Base-by-base conservation (phyloP, 345 rosid species). In the Lepidium sativum region DNA sequence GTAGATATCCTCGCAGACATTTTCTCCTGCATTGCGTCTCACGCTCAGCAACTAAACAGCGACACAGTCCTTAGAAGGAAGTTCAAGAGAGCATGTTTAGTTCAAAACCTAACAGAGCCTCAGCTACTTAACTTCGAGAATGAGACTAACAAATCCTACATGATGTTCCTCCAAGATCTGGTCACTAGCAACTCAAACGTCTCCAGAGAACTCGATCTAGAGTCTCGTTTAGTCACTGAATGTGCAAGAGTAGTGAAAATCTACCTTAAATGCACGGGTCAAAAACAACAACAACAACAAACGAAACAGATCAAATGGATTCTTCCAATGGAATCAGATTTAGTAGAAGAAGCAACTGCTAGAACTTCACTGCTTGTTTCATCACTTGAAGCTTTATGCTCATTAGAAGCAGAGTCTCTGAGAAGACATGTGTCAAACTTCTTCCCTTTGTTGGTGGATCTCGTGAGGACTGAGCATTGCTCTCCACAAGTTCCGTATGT, bases 81-180 rank as follows among this genome's bases (percentile, higher is more conserved):
- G 65, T 75, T 91, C 74, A 86, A 77, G 78, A 85, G 70, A 79
- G 92, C 83, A 1, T 91, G 96, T 69, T 70, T 80, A 0, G 75
- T 84, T n/a, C 75, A 85, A 41, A 95, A 84, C 75, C 80, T 95
- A 34, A 74, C 91, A 4, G 88, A 84, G 47, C 99, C 96, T 60
- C 94, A 85, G 2, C 33, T 86, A 17, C 86, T 95, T 31, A 90
- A 81, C 76, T 95, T 95, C 40, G 97, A 91, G 63, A 95, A 88
- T 9, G 97, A 95, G 40, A 69, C 97, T 9, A 80, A 85, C 75
- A 85, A 81, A 66, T 81, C 73, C 37, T 86, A 80, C 75, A 83
- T 95, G 47, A 78, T 59, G 41, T 83, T 88, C 60, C 87, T 94
- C 6, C 85, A 79, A 63, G 82, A 79, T 65, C 56, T 83, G 61